Base-by-base conservation (phyloP, 139 green algal species). In the Pleodorina starrii region DNA sequence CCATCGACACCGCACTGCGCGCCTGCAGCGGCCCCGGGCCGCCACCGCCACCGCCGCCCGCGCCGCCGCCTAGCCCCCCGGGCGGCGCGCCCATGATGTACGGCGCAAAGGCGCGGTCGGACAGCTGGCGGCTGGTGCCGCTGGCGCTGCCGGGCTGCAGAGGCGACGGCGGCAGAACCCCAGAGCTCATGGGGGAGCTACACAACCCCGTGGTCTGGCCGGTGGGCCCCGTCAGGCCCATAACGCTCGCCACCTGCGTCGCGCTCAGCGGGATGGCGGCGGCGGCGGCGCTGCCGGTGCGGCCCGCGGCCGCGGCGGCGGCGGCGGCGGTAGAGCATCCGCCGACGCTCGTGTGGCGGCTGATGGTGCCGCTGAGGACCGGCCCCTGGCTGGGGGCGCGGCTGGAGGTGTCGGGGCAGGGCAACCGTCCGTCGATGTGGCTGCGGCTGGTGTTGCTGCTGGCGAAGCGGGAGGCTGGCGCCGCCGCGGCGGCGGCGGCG, bases 151-250 rank as follows among this genome's bases (percentile, higher is more conserved):
- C 21, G 21, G 42, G 46, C 46, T 68, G 75, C 75, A 46, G 43
- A 1, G 32, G 17, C 69, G 69, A 19, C 29, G 75, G n/a, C 51
- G 51, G 77, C 48, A 85, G 51, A 1, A 54, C n/a, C 17, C 77
- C 51, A 16, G 77, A 85, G 77, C 51, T 85, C 16, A 73, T 19
- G 9, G 77, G 77, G 0, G 51, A 73, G 77, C 51, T 73, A 5
- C 5, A 40, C 7, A 21, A 32, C 74, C 74, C 74, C 43, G 46
- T 3, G 5, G 32, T 11, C 43, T 43, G 36, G 36, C 69, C 69
- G 19, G 2, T 25, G 29, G 21, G 14, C 50, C 14, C 17, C 14
- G 14, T 25, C 54, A 77, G 46, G n/a, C 69, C 69, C 35, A 77
- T 77, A 2, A 32, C 21, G n/a, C 46, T 46, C 19, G 72, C 72